Base-by-base conservation (phyloP, 305 asterid species). In the Solanum hybrid region DNA sequence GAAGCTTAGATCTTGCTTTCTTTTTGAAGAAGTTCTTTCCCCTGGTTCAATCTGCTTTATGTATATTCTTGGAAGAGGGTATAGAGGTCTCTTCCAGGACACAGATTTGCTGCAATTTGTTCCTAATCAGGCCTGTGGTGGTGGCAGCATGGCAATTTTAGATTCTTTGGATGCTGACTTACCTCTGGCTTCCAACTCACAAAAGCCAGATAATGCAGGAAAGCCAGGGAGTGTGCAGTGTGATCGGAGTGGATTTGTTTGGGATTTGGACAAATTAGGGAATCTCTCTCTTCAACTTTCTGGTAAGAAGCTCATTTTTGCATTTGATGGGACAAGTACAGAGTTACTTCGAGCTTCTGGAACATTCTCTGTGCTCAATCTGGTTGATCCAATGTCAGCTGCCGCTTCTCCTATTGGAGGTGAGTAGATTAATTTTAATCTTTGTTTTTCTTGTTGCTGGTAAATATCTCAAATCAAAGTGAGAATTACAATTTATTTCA, bases 371-470 rank as follows among this genome's bases (percentile, higher is more conserved):
- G 90, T 97, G 97, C 99, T 98, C 93, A 98, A 98, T 94, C 96
- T 98, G 90, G 99, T 98, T 35, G 99, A 98, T 96, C 99, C 99
- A 89, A 94, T 96, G 92, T 98, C 99, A 26, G 98, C 98, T 90
- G 99, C 99, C 88, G 99, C 99, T 89, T 98, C 99, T 93, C 98
- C 99, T 42, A 98, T 98, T 92, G 99, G 99, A 51, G 99, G 99
- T 96, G 91, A 94, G 97, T 93, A 78, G 88, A 88, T 90, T 57
- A 33, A 39, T 81, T 61, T 39, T 89, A 88, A 33, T 36, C 86
- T 74, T 74, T 90, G 29, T 85, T 89, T 91, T 88, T 46, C 86
- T 86, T 35, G 89, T 7, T 87, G 82, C 46, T 80, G 86, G 42
- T 86, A 37, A 73, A 80, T 91, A 10, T 89, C 24, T 89, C 71